Percentiles rank a stretch among this genome's conserved stretches.
These are phyloP conservation scores for Pelargonium myrrhifolium DNA, from an alignment of 441 rosid species.

Conservation along the genomic window DNA sequence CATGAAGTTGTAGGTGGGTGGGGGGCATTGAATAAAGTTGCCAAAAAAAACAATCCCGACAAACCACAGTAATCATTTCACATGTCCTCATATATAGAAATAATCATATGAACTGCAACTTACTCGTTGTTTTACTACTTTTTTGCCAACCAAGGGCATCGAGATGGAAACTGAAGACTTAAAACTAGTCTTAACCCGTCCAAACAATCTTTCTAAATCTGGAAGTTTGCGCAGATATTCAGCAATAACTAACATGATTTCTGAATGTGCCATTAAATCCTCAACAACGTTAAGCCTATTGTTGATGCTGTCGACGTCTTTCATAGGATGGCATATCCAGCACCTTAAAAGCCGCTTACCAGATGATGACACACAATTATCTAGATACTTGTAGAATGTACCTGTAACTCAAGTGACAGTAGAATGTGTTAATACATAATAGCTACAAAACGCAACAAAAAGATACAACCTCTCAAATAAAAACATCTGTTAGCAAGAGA, in stretches of 20 bases:
- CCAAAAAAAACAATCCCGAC: background rate
- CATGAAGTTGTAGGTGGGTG: background rate
- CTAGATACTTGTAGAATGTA: slow-evolving; percentile 78
- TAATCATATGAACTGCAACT: slow-evolving; percentile 21
- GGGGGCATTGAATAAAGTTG: background rate
- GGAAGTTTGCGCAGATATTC: slow-evolving; percentile 71
- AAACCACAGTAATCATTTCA: slow-evolving; percentile 1
- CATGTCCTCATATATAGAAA: background rate
- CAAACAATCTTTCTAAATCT: slow-evolving; percentile 80
- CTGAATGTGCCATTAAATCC: slow-evolving; percentile 44
- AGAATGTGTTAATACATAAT: slow-evolving; percentile 2
- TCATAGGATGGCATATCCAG: slow-evolving; percentile 96
- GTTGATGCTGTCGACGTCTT: slow-evolving; percentile 63
- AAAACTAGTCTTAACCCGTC: slow-evolving; percentile 63
- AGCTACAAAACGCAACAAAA: background rate
- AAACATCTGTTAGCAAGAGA: slow-evolving; percentile 13
- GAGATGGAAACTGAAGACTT: slow-evolving; percentile 54
- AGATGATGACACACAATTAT: slow-evolving; percentile 70
- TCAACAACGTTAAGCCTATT: slow-evolving; percentile 74
- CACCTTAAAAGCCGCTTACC: slow-evolving; percentile 79
- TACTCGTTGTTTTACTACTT: slow-evolving; percentile 61
- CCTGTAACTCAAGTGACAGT: slow-evolving; percentile 41
- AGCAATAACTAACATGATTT: slow-evolving; percentile 38
- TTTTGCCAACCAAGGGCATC: slow-evolving; percentile 71
- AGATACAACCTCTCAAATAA: background rate